Evolutionary conservation across 106 monocot genomes (phyloP).

Genomic region (Dactylorhiza incarnata): DNA sequence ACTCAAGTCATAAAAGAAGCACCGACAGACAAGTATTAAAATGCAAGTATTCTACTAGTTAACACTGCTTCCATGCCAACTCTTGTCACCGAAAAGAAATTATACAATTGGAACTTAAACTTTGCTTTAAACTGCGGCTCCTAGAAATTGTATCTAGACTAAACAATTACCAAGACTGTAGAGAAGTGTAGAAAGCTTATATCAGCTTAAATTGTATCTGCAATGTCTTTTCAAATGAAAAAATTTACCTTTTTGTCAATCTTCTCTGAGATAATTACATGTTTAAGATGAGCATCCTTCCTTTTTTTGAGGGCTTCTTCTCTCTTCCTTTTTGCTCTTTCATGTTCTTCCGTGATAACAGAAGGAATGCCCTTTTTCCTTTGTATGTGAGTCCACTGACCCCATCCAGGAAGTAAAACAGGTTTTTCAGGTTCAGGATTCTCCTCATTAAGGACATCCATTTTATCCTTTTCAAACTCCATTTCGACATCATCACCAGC

Average conservation of each 20-base stretch:
- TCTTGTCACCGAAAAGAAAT: background rate
- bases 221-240: background rate
- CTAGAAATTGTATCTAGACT: background rate
- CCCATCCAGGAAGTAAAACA: conserved; percentile 91
- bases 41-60: background rate
- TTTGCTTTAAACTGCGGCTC: background rate
- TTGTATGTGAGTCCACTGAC: conserved; percentile 87
- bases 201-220: background rate
- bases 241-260: conserved; percentile 60
- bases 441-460: conserved; percentile 69
- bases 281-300: conserved; percentile 80
- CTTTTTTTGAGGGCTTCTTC: conserved; percentile 78
- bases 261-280: conserved; percentile 92
- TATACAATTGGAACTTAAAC: background rate
- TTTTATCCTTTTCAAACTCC: conserved; percentile 83
- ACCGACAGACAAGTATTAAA: background rate
- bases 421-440: conserved; percentile 97
- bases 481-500: conserved; percentile 84
- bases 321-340: conserved; percentile 72
- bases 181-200: background rate
- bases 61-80: background rate
- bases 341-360: conserved; percentile 81
- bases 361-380: conserved; percentile 78
- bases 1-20: background rate
- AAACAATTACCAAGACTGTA: background rate